A percentile compares a stretch with the other conserved stretches of the same genome.
These are phyloP conservation scores for Saposhnikovia divaricata DNA, from an alignment of 129 eudicot species.

Conservation along the genomic window DNA sequence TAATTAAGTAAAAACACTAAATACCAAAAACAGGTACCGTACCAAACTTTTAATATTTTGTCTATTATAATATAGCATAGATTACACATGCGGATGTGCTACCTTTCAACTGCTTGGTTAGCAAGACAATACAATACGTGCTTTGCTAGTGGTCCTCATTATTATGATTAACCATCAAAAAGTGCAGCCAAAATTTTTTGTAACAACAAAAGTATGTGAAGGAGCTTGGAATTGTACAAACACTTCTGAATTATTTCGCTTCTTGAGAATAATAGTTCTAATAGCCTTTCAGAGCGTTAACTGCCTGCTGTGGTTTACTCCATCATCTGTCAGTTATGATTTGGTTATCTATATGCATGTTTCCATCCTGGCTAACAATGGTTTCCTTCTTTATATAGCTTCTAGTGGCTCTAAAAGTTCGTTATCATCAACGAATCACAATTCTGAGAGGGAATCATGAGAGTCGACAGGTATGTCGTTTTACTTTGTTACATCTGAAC, in stretches of 20 bases:
- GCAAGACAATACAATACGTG: not conserved
- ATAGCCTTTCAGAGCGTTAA: not conserved
- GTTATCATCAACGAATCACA: slow-evolving; percentile 81
- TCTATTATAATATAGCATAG: no score
- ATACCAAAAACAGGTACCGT: no score
- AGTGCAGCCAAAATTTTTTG: not conserved
- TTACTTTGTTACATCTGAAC: not conserved
- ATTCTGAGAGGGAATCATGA: slow-evolving; percentile 89
- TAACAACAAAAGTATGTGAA: no score
- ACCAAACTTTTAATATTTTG: no score
- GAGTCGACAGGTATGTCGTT: slow-evolving; percentile 70
- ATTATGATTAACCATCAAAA: not conserved
- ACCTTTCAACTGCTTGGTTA: not conserved
- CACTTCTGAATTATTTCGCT: not conserved
- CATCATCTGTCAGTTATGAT: not conserved
- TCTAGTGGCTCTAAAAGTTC: slow-evolving; percentile 85
- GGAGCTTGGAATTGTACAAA: not conserved
- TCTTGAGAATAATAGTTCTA: not conserved
- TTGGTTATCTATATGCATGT: not conserved
- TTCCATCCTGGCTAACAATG: not conserved
- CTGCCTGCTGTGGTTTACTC: not conserved
- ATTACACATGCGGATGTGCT: not conserved
- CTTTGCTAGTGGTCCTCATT: not conserved
- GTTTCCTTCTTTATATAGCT: slow-evolving; percentile 37
- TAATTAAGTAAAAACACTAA: no score